Evolutionary conservation across 2,329 filamentous ascomycete genomes (phyloP), one percentile per base, ranked within the genome.

Genomic region (Penicillium sp.): DNA sequence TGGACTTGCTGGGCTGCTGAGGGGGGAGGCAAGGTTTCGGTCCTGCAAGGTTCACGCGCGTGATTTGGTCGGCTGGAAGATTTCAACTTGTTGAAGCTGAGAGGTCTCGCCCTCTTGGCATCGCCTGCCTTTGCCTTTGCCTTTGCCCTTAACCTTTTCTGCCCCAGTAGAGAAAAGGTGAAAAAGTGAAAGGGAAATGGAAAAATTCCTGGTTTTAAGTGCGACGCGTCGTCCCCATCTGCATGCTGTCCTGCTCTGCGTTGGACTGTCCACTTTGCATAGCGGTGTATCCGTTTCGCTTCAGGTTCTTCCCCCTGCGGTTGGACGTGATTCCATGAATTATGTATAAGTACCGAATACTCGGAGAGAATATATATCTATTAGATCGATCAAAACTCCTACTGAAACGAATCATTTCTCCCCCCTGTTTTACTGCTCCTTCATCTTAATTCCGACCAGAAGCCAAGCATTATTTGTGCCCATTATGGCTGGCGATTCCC

Each of bases 91-190:
- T 3, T 18, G 7, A 37, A 37, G 34, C 18, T 37, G 13, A 19
- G 10, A 28, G 50, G 52, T 21, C 52, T 51, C 21, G 55, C 34
- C 42, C 44, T 19, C 58, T 60, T 58, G 55, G 58, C 58, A 55
- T 56, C 50, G 50, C 43, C 53, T 52, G 24, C 18, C 29, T 34
- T 56, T 31, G 31, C 44, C 44, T 46, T 39, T 18, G 28, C 44
- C 34, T 13, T 37, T 21, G 3, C 34, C 34, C 16, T 37, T 28
- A 10, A 28, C 5, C 5, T 28, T 10, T 28, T n/a, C n/a, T n/a
- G n/a, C n/a, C 24, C 24, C 24, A 28, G 24, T 28, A 16, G 11
- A 39, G 28, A n/a, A 3, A 21, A 37, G 24, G 8, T 28, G 21
- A 37, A 40, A 21, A 49, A 42, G 31, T 8, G 7, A n/a, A 13